Percentiles rank a stretch among this genome's conserved stretches.
Conservation (phyloP, 108 stramenopile genomes). For the Pseudonitzschia delicatissima region DNA sequence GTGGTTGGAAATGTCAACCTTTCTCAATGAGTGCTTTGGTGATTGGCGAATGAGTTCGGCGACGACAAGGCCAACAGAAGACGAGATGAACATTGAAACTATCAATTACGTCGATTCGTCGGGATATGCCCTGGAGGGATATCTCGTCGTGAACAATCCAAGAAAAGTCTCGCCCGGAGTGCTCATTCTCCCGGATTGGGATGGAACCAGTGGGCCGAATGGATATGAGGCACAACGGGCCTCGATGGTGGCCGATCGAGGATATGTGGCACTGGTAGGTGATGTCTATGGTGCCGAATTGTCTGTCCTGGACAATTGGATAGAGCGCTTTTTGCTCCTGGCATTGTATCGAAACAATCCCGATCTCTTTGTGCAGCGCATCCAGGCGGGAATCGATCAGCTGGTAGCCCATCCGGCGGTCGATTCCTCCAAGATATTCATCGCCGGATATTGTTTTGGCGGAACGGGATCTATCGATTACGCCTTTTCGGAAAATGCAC, state of each 20-base stretch:
- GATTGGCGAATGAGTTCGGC: background rate
- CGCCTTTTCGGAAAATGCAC: constrained; percentile 12
- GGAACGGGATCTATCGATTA: constrained; percentile 32
- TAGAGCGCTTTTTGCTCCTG: constrained; percentile 12
- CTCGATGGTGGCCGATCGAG: constrained; percentile 28
- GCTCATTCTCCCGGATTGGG: constrained; percentile 41
- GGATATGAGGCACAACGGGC: constrained; percentile 42
- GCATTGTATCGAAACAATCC: constrained; percentile 24
- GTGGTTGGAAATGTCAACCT: constrained; percentile 32
- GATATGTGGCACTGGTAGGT: constrained; percentile 40
- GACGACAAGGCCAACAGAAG: background rate
- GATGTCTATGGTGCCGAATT: constrained; percentile 38
- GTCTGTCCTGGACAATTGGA: constrained; percentile 9
- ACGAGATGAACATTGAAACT: background rate
- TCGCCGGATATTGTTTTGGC: constrained; percentile 41
- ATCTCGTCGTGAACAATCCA: constrained; percentile 4
- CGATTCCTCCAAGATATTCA: constrained; percentile 23
- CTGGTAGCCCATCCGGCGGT: constrained; percentile 21
- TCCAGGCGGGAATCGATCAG: constrained; percentile 39
- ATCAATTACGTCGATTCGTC: constrained; percentile 20
- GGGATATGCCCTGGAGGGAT: constrained; percentile 13
- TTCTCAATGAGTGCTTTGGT: constrained; percentile 32
- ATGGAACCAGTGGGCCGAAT: constrained; percentile 28
- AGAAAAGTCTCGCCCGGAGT: constrained; percentile 27
- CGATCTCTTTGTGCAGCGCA: constrained; percentile 31